Percentiles rank a stretch among this genome's conserved stretches.
Evolutionary conservation across 805 yeast species (phyloP).

Genomic region (Candida broadrunensis): DNA sequence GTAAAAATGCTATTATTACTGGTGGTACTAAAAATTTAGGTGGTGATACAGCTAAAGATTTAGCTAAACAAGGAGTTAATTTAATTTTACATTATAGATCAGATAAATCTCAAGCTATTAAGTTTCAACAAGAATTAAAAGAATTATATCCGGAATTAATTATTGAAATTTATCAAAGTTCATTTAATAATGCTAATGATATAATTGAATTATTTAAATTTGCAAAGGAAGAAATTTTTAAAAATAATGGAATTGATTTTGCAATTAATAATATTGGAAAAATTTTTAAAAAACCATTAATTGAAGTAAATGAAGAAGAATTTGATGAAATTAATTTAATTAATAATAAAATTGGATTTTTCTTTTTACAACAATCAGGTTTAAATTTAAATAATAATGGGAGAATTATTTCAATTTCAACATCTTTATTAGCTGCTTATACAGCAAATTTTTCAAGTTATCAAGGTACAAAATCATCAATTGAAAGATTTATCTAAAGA

Average conservation of each 20-base stretch:
- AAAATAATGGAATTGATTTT: slow-evolving; percentile 51
- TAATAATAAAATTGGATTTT: slow-evolving; percentile 61
- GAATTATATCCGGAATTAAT: slow-evolving; percentile 32
- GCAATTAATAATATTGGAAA: slow-evolving; percentile 67
- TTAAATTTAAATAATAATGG: slow-evolving; percentile 50
- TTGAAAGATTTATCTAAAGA: slow-evolving; percentile 58
- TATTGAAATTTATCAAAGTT: slow-evolving; percentile 41
- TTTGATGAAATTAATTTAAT: slow-evolving; percentile 50
- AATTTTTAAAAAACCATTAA: slow-evolving; percentile 60
- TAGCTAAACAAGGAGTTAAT: slow-evolving; percentile 54
- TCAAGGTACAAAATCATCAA: slow-evolving; percentile 58
- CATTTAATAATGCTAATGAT: slow-evolving; percentile 40
- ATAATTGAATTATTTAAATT: slow-evolving; percentile 44
- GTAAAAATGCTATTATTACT: slow-evolving; percentile 53
- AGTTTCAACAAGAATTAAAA: slow-evolving; percentile 34
- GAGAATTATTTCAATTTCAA: slow-evolving; percentile 53
- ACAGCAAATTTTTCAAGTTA: slow-evolving; percentile 49
- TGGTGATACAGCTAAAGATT: slow-evolving; percentile 47
- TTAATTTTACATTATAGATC: slow-evolving; percentile 57
- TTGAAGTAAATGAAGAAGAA: slow-evolving; percentile 51
- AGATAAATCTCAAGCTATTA: slow-evolving; percentile 32
- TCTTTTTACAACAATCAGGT: slow-evolving; percentile 57
- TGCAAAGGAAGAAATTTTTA: slow-evolving; percentile 40
- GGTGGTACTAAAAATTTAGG: slow-evolving; percentile 68
- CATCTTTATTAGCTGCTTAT: slow-evolving; percentile 66